Evolutionary conservation across 1,139 yeast species (phyloP), one percentile per base, ranked within the genome.

Genomic region (Kodamaea plutei): DNA sequence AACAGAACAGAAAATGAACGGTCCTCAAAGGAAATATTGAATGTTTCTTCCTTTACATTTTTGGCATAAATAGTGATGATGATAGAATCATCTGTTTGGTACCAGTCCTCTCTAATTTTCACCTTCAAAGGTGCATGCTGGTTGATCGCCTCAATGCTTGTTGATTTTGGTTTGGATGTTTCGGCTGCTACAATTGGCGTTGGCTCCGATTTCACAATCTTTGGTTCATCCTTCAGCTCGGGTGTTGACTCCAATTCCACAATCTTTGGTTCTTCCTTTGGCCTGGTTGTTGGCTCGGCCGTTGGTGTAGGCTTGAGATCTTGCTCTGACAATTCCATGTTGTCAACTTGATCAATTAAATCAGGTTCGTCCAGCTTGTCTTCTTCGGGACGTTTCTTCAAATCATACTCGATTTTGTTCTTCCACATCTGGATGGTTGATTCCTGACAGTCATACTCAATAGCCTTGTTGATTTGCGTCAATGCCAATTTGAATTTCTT

Each of bases 1-100:
- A 70, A 71, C 15, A 66, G 48, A 7, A 73, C 61, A 12, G 57
- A 39, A 2, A 72, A 62, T 1, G 68, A 48, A 4, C 39, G 42
- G 2, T 47, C 28, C 4, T 48, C 44, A 34, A 76, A 65, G 2
- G 57, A 53, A 11, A 76, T 59, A 3, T 49, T 45, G 24, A 69
- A 55, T 2, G 61, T 45, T 3, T 65, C 69, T 28, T 61, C 56
- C 12, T 83, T 78, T 18, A 81, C 67, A 25, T 73, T 73, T 41
- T 82, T 80, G 34, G 87, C 77, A 45, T 82, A 91, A 6, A 91
- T 61, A 2, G 94, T 77, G 20, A 89, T 64, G 5, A 80, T 78
- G 10, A 88, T 73, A 3, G 58, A 53, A 1, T 63, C 64, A 10
- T 62, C 52, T 13, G 77, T 67, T 52, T 88, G 95, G 56, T 80